A percentile compares a stretch with the other conserved stretches of the same genome.
phyloP scores from a whole-genome alignment of 179 eudicot species.

The Vitellaria paradoxa region DNA sequence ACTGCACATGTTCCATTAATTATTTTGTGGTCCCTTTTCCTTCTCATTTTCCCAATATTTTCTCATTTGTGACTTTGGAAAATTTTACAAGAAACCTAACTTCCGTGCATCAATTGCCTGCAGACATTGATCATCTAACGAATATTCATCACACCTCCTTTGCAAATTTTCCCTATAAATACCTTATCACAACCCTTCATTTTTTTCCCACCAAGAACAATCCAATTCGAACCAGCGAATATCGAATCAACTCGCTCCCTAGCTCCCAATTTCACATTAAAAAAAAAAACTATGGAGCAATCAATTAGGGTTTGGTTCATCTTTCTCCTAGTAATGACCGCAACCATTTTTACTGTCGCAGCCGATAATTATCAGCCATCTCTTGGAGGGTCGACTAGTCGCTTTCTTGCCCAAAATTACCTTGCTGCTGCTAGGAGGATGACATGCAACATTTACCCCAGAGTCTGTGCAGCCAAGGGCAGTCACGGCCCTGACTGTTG shows the following conservation, averaged over 20 bases:
- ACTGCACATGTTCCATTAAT: background rate
- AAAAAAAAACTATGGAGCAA: background rate
- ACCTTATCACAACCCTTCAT: background rate
- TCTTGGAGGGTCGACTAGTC: background rate
- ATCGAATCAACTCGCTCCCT: background rate
- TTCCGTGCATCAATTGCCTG: background rate
- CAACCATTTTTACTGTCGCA: background rate
- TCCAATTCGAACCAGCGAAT: too few species aligned
- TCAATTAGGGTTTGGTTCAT: background rate
- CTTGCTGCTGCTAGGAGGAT: background rate
- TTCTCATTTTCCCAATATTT: background rate
- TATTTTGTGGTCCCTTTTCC: too few species aligned
- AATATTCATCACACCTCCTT: background rate
- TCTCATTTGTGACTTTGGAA: background rate
- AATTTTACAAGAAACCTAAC: conserved; percentile 2
- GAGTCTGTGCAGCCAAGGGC: conserved; percentile 26
- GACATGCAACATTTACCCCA: conserved; percentile 26
- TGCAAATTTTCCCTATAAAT: background rate
- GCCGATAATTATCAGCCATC: background rate
- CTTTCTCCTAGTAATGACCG: background rate
- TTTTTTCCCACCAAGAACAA: background rate
- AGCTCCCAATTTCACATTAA: background rate
- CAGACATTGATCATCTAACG: background rate
- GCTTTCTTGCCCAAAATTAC: conserved; percentile 10
- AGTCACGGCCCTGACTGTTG: conserved; percentile 37